These are phyloP conservation scores for Daldinia vernicosa DNA, from an alignment of 495 filamentous ascomycete species.

Conservation along the genomic window DNA sequence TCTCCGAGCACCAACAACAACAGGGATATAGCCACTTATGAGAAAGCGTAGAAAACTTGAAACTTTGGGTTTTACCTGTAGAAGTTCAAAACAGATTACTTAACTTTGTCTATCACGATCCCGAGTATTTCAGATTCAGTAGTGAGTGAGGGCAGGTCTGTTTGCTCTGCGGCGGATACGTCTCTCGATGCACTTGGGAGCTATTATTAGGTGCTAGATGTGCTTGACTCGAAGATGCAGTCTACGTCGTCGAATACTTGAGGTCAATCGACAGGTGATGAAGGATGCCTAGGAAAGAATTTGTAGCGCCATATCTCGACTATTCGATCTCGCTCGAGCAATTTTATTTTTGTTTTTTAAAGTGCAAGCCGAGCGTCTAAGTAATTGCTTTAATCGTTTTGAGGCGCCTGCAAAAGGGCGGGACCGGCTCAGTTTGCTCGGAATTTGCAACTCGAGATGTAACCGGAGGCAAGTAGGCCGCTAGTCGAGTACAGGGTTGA, in stretches of 20 bases:
- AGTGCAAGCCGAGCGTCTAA: conserved; percentile 8
- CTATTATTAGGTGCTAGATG: background rate
- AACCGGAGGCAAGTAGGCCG: conserved; percentile 38
- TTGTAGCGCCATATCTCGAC: background rate
- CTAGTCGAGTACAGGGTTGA: conserved; percentile 40
- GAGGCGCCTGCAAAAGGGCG: conserved; percentile 16
- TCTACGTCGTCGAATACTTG: background rate
- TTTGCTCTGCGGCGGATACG: background rate
- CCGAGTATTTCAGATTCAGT: background rate
- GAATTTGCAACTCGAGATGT: conserved; percentile 35
- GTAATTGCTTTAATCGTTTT: background rate
- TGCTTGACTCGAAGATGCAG: background rate
- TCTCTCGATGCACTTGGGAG: background rate
- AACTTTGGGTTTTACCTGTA: background rate
- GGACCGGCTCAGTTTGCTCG: conserved; percentile 6
- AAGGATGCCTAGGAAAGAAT: background rate
- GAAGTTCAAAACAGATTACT: background rate
- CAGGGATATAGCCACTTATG: background rate
- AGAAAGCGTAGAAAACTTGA: background rate
- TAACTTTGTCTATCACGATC: background rate
- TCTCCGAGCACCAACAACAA: background rate
- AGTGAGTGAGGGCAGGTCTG: background rate
- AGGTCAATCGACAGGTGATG: background rate
- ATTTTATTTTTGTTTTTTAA: conserved; percentile 48
- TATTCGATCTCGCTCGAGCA: conserved; percentile 32